Evolutionary conservation across 139 green algal genomes (phyloP), one percentile per base, ranked within the genome.

Genomic region (Edaphochlamys debaryana): DNA sequence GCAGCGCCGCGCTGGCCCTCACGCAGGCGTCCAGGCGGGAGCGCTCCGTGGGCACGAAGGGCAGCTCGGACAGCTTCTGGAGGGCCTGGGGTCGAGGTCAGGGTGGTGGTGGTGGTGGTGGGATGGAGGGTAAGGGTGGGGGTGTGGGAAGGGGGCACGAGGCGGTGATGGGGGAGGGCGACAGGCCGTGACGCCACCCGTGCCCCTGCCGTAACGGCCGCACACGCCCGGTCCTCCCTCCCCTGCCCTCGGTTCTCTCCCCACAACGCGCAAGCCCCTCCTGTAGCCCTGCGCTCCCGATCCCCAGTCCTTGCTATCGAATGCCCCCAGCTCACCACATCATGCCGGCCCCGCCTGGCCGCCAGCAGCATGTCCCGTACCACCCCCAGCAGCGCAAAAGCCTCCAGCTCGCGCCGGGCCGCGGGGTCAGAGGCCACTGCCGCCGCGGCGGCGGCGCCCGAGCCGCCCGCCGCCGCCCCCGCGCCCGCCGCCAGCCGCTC

Each of bases 361-460:
- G 68, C 62, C 79, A 91, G 63, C 68, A 91, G 73, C 58, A 91
- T 63, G 38, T 88, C 83, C 79, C 84, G 86, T 1, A 91, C 69
- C 15, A 34, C 50, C 11, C 40, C 32, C 80, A 91, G 87, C 87
- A 89, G 87, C 20, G 72, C 56, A 60, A 87, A 89, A 2, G 83
- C 83, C 83, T 89, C 84, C 79, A 87, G 71, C 74, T 91, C 87
- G 8, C 79, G 73, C 37, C 68, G 56, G 0, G 79, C 83, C 11
- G 83, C 74, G 0, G 67, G 32, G 60, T 88, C 87, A 0, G 72
- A 54, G 6, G 75, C 38, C 54, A 81, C 19, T 15, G 64, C 34
- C 13, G 64, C 34, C 15, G 64, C 30, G 1, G 64, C 20, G 19
- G 36, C 19, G 17, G 67, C 37, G 29, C 11, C 72, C 48, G 20